phyloP scores from a whole-genome alignment of 1,284 basidiomycete species.

The Pyrrhoderma lamaoense region DNA sequence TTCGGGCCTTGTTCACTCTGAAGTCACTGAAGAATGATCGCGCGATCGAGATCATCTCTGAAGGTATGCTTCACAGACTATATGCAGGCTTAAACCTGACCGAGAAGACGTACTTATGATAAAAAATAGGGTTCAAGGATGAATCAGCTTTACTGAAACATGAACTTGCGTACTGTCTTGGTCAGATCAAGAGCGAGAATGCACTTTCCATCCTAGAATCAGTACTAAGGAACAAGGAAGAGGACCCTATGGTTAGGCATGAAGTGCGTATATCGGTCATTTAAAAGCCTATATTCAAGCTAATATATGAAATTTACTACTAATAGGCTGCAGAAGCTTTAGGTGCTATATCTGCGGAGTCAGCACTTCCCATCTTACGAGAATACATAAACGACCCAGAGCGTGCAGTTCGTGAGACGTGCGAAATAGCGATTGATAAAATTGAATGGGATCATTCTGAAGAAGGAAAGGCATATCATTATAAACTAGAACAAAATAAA shows the following conservation, averaged over 20 bases:
- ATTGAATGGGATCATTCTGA: slow-evolving; percentile 89
- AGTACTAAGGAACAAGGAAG: slow-evolving; percentile 61
- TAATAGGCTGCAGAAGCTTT: slow-evolving; percentile 92
- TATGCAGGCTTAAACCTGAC: slow-evolving; percentile 4
- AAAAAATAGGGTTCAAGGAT: slow-evolving; percentile 75
- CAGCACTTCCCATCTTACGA: slow-evolving; percentile 65
- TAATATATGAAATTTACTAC: slow-evolving; percentile 1
- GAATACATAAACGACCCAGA: slow-evolving; percentile 72
- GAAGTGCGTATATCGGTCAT: slow-evolving; percentile 51
- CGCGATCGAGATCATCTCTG: slow-evolving; percentile 80
- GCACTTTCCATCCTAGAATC: slow-evolving; percentile 78
- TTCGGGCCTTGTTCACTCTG: slow-evolving; percentile 89
- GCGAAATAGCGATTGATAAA: slow-evolving; percentile 94
- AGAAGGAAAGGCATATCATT: slow-evolving; percentile 48
- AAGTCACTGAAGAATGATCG: slow-evolving; percentile 79
- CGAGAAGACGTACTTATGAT: slow-evolving; percentile 1
- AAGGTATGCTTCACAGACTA: slow-evolving; percentile 42
- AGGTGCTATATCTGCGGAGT: slow-evolving; percentile 79
- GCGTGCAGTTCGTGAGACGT: slow-evolving; percentile 89
- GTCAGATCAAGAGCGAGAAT: slow-evolving; percentile 73
- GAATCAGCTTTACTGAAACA: slow-evolving; percentile 92
- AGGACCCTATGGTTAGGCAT: slow-evolving; percentile 98
- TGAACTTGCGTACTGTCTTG: slow-evolving; percentile 95
- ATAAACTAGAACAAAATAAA: slow-evolving; percentile 29
- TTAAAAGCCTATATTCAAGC: no score